Evolutionary conservation across 345 rosid genomes (phyloP).

Genomic region (Trapa incisa): DNA sequence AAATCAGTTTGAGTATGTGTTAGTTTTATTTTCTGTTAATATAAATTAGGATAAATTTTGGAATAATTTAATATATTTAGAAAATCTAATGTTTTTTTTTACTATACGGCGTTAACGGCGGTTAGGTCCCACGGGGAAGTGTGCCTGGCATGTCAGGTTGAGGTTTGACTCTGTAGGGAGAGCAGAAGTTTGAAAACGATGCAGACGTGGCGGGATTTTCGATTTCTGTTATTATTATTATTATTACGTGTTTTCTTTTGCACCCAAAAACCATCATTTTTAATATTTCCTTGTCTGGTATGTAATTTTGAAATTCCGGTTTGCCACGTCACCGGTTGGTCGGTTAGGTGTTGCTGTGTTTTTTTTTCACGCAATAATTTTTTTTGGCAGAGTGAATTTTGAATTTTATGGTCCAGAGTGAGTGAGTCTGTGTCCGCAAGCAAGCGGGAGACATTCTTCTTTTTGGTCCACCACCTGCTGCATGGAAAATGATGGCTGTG

Average conservation of each 20-base stretch:
- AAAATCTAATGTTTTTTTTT: neutral
- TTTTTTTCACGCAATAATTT: neutral
- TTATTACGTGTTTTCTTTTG: neutral
- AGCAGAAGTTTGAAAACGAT: neutral
- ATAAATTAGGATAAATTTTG: too few relatives aligned
- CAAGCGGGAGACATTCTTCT: neutral
- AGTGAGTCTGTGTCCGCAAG: neutral
- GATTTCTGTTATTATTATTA: neutral
- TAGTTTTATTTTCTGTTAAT: too few relatives aligned
- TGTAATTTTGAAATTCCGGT: too few relatives aligned
- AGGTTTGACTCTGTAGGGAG: constrained; percentile 8
- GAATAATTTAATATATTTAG: too few relatives aligned
- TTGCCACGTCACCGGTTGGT: too few relatives aligned
- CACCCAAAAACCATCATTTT: neutral
- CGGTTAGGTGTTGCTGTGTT: too few relatives aligned
- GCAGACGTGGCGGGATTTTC: constrained; percentile 3
- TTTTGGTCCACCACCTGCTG: too few relatives aligned
- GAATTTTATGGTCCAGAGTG: neutral
- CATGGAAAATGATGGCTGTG: too few relatives aligned
- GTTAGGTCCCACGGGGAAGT: neutral
- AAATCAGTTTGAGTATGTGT: too few relatives aligned
- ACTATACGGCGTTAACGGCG: neutral
- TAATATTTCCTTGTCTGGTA: neutral
- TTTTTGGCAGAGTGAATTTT: neutral
- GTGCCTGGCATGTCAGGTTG: neutral